Conservation (phyloP, 75 land plant genomes). For the Pinus tabuliformis region DNA sequence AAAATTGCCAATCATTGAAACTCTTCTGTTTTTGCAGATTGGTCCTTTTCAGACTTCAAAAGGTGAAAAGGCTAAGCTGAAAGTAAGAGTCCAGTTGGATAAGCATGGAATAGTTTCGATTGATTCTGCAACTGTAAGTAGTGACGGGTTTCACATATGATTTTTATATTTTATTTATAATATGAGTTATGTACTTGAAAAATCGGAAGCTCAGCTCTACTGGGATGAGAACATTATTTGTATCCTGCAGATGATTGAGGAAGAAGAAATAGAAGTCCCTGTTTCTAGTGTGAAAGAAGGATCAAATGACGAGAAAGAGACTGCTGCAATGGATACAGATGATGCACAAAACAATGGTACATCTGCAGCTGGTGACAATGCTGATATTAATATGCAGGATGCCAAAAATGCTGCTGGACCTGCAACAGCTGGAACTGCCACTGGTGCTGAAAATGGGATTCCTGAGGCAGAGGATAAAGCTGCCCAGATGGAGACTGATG, state of each 20-base stretch:
- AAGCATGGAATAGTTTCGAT: conserved; percentile 69
- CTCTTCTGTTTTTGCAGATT: conserved; percentile 37
- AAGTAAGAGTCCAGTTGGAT: conserved; percentile 74
- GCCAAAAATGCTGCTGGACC: conserved; percentile 23
- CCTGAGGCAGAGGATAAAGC: conserved; percentile 46
- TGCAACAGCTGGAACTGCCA: background rate
- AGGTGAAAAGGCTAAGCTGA: conserved; percentile 61
- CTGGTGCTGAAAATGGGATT: conserved; percentile 38
- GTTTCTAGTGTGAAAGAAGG: conserved; percentile 37
- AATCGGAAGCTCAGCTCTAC: no score
- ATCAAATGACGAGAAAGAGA: conserved; percentile 28
- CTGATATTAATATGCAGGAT: conserved; percentile 62
- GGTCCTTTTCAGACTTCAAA: conserved; percentile 75
- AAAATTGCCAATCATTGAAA: no score
- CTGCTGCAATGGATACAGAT: conserved; percentile 70
- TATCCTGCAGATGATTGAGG: conserved; percentile 70
- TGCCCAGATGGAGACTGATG: conserved; percentile 56
- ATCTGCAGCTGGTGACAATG: conserved; percentile 16
- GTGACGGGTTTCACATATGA: background rate
- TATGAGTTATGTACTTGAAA: background rate
- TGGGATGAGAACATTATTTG: background rate
- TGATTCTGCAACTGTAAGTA: conserved; percentile 78
- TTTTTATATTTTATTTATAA: background rate
- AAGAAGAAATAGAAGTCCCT: conserved; percentile 76
- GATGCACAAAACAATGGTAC: conserved; percentile 26